Percentiles rank a stretch among this genome's conserved stretches.
These are phyloP conservation scores for Penicillium rolfsii DNA, from an alignment of 2,329 filamentous ascomycete genomes.

Conservation along the genomic window DNA sequence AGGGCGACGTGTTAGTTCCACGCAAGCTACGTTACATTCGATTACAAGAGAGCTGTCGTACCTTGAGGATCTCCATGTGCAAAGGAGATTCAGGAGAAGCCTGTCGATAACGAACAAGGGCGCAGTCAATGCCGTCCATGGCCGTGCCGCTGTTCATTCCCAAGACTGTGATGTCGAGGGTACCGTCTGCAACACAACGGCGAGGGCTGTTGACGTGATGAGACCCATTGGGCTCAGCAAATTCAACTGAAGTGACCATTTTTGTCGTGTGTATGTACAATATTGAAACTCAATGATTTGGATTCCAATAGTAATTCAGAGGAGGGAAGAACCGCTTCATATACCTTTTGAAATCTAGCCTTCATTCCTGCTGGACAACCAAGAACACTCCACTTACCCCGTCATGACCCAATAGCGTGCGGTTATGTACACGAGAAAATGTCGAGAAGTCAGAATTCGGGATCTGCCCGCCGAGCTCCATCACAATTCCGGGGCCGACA, in stretches of 20 bases:
- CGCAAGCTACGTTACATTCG: neutral
- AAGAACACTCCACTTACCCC: neutral
- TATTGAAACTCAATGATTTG: neutral
- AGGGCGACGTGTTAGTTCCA: constrained; percentile 4
- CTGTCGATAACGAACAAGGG: constrained; percentile 59
- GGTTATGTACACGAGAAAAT: neutral
- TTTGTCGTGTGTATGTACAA: neutral
- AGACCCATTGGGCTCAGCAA: constrained; percentile 12
- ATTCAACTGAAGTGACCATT: constrained; percentile 11
- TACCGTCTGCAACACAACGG: constrained; percentile 50
- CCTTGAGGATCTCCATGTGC: constrained; percentile 56
- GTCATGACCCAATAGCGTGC: neutral
- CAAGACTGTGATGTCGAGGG: constrained; percentile 43
- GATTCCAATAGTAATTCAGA: constrained; percentile 1
- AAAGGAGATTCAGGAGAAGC: constrained; percentile 54
- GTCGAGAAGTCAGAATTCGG: neutral
- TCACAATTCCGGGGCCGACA: constrained; percentile 5
- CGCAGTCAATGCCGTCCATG: constrained; percentile 61
- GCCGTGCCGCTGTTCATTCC: constrained; percentile 58
- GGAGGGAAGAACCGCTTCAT: constrained; percentile 12
- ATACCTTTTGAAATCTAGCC: constrained; percentile 7
- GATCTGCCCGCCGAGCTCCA: neutral
- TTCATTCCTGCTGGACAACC: constrained; percentile 1
- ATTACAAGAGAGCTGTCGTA: constrained; percentile 5
- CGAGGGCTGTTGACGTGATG: constrained; percentile 15